A percentile compares a stretch with the other conserved stretches of the same genome.
phyloP scores from a whole-genome alignment of 169 alveolate genomes.

The Plasmodium gallinaceum region DNA sequence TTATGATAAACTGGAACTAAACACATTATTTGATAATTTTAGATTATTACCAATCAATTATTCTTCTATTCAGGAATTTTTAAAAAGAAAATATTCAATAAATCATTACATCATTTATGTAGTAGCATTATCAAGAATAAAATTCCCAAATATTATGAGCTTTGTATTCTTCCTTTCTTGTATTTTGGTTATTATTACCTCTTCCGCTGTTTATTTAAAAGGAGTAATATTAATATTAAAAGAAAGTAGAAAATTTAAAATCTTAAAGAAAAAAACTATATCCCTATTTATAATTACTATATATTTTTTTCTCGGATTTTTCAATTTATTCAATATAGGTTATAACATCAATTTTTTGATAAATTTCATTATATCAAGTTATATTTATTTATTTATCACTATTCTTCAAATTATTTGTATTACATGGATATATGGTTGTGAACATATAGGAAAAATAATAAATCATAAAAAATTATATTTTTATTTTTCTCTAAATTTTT shows the following conservation, averaged over 20 bases:
- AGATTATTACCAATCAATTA: not conserved
- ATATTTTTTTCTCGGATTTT: slow-evolving; percentile 22
- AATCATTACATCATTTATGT: slow-evolving; percentile 23
- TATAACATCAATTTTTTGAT: slow-evolving; percentile 9
- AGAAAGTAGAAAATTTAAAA: slow-evolving; percentile 60
- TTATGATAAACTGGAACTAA: not conserved
- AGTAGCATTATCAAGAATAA: slow-evolving; percentile 37
- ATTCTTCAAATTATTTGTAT: slow-evolving; percentile 29
- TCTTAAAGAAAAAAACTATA: slow-evolving; percentile 17
- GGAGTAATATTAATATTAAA: slow-evolving; percentile 43
- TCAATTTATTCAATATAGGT: slow-evolving; percentile 10
- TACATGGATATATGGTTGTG: slow-evolving; percentile 58
- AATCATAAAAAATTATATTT: not conserved
- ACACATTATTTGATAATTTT: not conserved
- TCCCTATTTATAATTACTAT: slow-evolving; percentile 28
- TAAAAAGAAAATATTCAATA: not conserved
- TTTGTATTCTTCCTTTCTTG: slow-evolving; percentile 52
- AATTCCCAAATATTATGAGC: slow-evolving; percentile 39
- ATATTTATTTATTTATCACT: slow-evolving; percentile 38
- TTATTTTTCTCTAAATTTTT: slow-evolving; percentile 4
- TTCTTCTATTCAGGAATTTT: slow-evolving; percentile 9
- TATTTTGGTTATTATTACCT: slow-evolving; percentile 21
- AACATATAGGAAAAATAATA: slow-evolving; percentile 1
- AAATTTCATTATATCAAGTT: slow-evolving; percentile 5
- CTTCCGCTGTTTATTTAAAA: slow-evolving; percentile 56